These are phyloP conservation scores for Rhododendron mucronatum DNA, from an alignment of 148 eudicot species.

Conservation along the genomic window DNA sequence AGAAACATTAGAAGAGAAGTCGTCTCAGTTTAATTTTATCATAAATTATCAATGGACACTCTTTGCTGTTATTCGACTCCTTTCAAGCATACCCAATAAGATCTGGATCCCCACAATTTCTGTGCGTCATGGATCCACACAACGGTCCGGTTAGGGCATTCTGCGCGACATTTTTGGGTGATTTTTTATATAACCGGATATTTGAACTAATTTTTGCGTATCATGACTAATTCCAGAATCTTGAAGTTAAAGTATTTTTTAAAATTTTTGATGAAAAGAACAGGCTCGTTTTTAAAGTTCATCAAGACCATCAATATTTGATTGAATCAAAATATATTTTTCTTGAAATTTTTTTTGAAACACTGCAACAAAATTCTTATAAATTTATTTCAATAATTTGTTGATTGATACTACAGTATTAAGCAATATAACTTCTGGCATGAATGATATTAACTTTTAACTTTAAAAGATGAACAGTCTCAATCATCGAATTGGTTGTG, in stretches of 20 bases:
- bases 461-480: not conserved
- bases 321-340: not conserved
- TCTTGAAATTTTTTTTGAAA: not conserved
- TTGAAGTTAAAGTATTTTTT: too few relatives aligned
- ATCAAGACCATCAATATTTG: not conserved
- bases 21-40: not conserved
- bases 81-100: too few relatives aligned
- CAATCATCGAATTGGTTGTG: not conserved
- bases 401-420: not conserved
- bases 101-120: too few relatives aligned
- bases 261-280: not conserved
- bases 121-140: not conserved
- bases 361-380: not conserved
- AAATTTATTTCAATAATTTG: not conserved
- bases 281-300: not conserved
- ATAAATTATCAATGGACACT: not conserved
- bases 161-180: too few relatives aligned
- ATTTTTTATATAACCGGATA: too few relatives aligned
- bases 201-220: rapidly evolving
- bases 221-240: too few relatives aligned
- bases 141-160: not conserved
- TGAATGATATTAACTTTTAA: too few relatives aligned
- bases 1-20: not conserved
- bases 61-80: not conserved
- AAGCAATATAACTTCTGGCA: not conserved